Percentiles rank a stretch among this genome's conserved stretches.
Conservation (phyloP, 2,329 filamentous ascomycete genomes). For the Apiospora phragmitis region DNA sequence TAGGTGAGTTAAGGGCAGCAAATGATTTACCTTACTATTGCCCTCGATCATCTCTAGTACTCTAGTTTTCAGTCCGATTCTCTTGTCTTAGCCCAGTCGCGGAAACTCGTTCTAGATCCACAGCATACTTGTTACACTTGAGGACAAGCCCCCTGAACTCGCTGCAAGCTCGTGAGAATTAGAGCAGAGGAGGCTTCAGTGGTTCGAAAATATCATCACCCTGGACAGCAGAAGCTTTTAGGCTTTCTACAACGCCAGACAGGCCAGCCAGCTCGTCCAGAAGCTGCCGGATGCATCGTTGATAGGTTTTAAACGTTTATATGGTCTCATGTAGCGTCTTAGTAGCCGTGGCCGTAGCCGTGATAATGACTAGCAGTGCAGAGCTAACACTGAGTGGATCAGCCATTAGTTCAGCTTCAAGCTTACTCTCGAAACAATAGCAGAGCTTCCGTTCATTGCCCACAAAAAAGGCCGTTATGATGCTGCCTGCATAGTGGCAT, state of each 20-base stretch:
- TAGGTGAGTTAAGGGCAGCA: too few relatives aligned
- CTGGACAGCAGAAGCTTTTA: neutral
- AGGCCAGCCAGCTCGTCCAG: neutral
- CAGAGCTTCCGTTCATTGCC: too few relatives aligned
- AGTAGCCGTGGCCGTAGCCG: neutral
- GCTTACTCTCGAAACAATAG: too few relatives aligned
- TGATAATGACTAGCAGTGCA: constrained; percentile 1
- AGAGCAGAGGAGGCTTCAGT: constrained; percentile 3
- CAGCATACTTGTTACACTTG: neutral
- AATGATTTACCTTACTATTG: too few relatives aligned
- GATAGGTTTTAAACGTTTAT: neutral
- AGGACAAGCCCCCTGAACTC: too few relatives aligned
- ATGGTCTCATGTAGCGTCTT: neutral
- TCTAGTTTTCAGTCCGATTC: too few relatives aligned
- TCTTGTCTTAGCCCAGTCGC: too few relatives aligned
- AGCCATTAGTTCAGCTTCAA: constrained; percentile 8
- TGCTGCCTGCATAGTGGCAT: too few relatives aligned
- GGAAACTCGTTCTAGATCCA: neutral
- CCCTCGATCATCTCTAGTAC: too few relatives aligned
- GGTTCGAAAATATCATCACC: neutral
- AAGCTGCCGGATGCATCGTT: neutral
- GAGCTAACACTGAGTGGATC: constrained; percentile 12
- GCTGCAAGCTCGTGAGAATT: neutral
- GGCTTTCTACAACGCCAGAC: neutral
- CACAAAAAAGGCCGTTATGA: too few relatives aligned